Evolutionary conservation across 2,329 filamentous ascomycete species (phyloP), one percentile per base, ranked within the genome.

Genomic region (Ceratocystiopsis sp.): DNA sequence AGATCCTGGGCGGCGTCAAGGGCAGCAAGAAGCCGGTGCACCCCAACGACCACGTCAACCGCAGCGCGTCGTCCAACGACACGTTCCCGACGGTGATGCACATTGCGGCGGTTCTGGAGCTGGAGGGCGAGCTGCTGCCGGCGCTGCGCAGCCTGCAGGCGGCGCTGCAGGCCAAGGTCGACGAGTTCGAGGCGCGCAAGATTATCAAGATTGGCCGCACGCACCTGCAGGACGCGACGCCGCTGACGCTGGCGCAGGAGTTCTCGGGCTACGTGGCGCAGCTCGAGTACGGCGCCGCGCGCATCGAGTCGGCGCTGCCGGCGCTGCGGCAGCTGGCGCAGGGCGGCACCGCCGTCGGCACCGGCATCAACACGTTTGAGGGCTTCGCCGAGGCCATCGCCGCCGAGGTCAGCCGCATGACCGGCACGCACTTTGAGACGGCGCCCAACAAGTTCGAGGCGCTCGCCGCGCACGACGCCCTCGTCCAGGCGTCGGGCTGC

Each of bases 61-160:
- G 93, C 78, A 93, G 84, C 51, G 91, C 91, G 54, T 95, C 86
- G 41, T 96, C 91, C 57, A 98, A 98, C 70, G 91, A 98, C 62
- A 95, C 89, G 54, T 98, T 98, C 76, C 91, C 91, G 37, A 96
- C 91, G 52, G 91, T 95, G 60, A 98, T 98, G 91, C 91, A 96
- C 72, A 95, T 98, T 59, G 89, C 91, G 48, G 89, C 89, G 50
- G 87, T 96, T 40, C 74, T 96, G 47, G 91, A 96, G 63, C 73
- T 95, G 48, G 86, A 95, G 67, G 73, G 80, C 58, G 74, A 80
- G 54, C 78, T 98, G 38, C 66, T 96, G 16, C 91, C 91, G 35
- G 73, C 85, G 40, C 71, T 96, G 49, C 78, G 71, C 63, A 85
- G 76, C 63, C 75, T 98, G 45, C 81, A 86, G 50, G 71, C 80